Evolutionary conservation across 2,329 filamentous ascomycete genomes (phyloP), one percentile per base, ranked within the genome.

Genomic region (Aspergillus ochraceoroseus): DNA sequence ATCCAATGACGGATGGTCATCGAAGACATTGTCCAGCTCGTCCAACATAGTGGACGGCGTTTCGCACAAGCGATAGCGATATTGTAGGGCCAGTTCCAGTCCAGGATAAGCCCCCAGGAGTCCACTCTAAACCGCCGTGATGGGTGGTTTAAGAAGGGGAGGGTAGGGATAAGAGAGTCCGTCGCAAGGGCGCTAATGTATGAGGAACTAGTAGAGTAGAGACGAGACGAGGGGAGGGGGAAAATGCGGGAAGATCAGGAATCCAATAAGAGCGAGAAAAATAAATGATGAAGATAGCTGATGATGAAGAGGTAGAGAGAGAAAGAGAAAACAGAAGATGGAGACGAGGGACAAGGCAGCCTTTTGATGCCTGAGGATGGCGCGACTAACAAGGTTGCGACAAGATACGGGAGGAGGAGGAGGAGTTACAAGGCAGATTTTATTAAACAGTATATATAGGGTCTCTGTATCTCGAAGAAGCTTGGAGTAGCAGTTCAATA

Each of bases 1-100:
- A 62, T 73, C 70, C 54, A 81, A 61, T 46, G 76, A 78, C 29
- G 76, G 74, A 64, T 79, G 75, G 60, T 77, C 74, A 58, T 76
- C 71, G 56, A 75, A 76, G 42, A 70, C 55, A 47, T 66, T 61
- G 47, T 75, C 71, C 48, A 74, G 58, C 51, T 73, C 66, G 44
- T 66, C 62, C 52, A 65, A 44, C 61, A 73, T 70, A 44, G 61
- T 68, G 51, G 62, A 60, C 52, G 62, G 57, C 55, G 60, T 57
- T 29, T 49, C 47, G 51, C 53, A 53, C 43, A 44, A 43, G 40
- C 49, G 46, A 48, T 49, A 43, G 47, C 52, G 46, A 42, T 52
- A 42, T 46, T 45, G 40, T 43, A 54, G 43, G 47, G 51, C 50
- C 51, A 43, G 34, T 41, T 48, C 40, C 48, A 50, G 55, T 58